A percentile compares a stretch with the other conserved stretches of the same genome.
phyloP scores from a whole-genome alignment of 1,139 yeast species.

The Scheffersomyces titani region DNA sequence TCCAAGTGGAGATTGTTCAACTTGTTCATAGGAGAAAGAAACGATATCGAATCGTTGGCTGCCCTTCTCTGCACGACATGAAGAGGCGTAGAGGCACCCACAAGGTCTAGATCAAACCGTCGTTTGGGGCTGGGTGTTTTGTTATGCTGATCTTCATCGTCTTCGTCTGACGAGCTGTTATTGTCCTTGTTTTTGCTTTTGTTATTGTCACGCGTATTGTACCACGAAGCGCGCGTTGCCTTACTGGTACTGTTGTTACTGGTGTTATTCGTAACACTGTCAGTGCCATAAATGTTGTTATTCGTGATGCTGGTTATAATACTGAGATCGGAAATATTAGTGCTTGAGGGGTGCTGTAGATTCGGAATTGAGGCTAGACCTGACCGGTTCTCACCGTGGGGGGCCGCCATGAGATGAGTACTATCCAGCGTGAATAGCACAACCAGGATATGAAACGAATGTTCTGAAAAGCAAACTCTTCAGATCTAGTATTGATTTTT shows the following conservation, averaged over 20 bases:
- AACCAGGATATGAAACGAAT: neutral
- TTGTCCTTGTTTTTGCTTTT: conserved; percentile 6
- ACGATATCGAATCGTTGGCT: conserved; percentile 23
- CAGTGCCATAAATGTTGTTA: neutral
- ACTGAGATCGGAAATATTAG: neutral
- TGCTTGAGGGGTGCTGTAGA: conserved; percentile 1
- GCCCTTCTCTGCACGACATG: conserved; percentile 11
- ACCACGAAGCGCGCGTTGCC: neutral
- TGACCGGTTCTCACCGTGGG: neutral
- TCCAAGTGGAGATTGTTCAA: conserved; percentile 16
- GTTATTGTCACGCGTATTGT: neutral
- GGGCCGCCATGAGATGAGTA: neutral
- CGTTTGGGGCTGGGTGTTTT: conserved; percentile 5
- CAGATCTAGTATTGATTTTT: neutral
- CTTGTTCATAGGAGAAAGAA: conserved; percentile 35
- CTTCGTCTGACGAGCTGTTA: conserved; percentile 15
- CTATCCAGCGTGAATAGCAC: neutral
- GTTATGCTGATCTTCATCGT: conserved; percentile 16
- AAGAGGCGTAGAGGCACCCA: conserved; percentile 41
- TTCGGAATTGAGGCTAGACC: neutral
- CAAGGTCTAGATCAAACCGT: conserved; percentile 24
- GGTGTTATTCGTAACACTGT: neutral
- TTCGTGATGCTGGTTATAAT: neutral
- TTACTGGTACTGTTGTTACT: neutral
- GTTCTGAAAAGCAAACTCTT: neutral